Base-by-base conservation (phyloP, 305 asterid genomes). In the Andrographis paniculata region DNA sequence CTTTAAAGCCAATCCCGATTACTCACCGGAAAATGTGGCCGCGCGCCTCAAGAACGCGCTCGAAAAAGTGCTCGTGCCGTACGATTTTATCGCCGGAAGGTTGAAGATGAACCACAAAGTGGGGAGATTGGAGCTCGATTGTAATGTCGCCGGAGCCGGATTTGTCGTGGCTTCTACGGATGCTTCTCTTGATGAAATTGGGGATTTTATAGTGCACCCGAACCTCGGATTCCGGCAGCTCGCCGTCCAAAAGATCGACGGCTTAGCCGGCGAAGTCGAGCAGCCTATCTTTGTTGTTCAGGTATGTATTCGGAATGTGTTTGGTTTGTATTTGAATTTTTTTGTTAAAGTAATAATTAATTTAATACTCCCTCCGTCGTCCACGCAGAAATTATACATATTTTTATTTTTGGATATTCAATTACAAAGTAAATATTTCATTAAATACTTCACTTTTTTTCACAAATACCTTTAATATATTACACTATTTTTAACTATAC, bases 1-100 rank as follows among this genome's bases (percentile, higher is more conserved):
- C 72, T 82, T 82, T 69, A 41, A 58, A 1, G 71, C 63, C 66
- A 46, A 58, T 0, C 76, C 67, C 2, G 76, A 63, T 4, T 73
- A 80, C 0, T 80, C 80, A 0, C 83, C 80, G 0, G 45, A 58
- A 10, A 4, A 38, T 0, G 88, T 71, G 14, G 44, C 62, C n/a
- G 30, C 44, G 6, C 62, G 55, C 42, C 61, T 78, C 42, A 65
- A 43, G 24, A 17, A 33, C 21, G 85, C 88, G 5, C 52, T 71
- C 0, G 43, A 59, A 1, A 67, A 61, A 50, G 60, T 82, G 20
- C 30, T 82, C 4, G 83, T 69, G 17, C 55, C 62, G 1, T 82
- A 82, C 53, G 71, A 82, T 17, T 78, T 27, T 37, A 48, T 82
- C 71, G 85, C 83, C 0, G 93, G 93, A 10, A 67, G 88, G 21